These are phyloP conservation scores for Carallia brachiata DNA, from an alignment of 345 rosid genomes.

Conservation along the genomic window DNA sequence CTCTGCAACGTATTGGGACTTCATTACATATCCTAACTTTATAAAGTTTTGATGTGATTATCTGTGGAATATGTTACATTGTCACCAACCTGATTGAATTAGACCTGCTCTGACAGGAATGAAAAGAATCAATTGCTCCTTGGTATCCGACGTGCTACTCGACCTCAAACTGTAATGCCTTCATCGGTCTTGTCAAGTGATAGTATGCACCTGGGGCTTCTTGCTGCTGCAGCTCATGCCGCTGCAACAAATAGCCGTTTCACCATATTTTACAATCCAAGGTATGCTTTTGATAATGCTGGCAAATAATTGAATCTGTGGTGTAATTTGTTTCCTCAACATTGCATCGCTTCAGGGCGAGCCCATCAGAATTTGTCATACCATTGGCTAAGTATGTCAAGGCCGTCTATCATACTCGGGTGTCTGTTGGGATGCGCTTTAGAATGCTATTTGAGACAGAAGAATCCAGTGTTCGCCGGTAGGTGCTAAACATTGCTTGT, in stretches of 20 bases:
- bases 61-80: not conserved
- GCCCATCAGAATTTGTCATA: slow-evolving; percentile 89
- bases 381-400: slow-evolving; percentile 70
- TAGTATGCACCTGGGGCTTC: slow-evolving; percentile 93
- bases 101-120: slow-evolving; percentile 45
- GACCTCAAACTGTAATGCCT: slow-evolving; percentile 92
- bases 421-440: slow-evolving; percentile 94
- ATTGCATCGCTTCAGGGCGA: slow-evolving; percentile 47
- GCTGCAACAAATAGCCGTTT: slow-evolving; percentile 90
- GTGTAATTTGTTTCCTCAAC: not conserved
- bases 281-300: slow-evolving; percentile 33
- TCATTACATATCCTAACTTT: not conserved
- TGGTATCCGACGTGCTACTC: slow-evolving; percentile 74
- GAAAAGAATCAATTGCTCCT: slow-evolving; percentile 83
- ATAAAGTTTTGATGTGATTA: slow-evolving; percentile 1
- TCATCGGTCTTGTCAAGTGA: slow-evolving; percentile 90
- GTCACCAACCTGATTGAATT: slow-evolving; percentile 8
- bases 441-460: slow-evolving; percentile 94
- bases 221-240: slow-evolving; percentile 96
- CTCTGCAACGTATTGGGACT: not conserved
- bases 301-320: not conserved
- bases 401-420: slow-evolving; percentile 83
- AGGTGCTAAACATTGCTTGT: slow-evolving; percentile 20
- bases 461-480: slow-evolving; percentile 94
- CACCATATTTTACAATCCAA: slow-evolving; percentile 82